Base-by-base conservation (phyloP, 306 rosid genomes). In the Quercus alba region DNA sequence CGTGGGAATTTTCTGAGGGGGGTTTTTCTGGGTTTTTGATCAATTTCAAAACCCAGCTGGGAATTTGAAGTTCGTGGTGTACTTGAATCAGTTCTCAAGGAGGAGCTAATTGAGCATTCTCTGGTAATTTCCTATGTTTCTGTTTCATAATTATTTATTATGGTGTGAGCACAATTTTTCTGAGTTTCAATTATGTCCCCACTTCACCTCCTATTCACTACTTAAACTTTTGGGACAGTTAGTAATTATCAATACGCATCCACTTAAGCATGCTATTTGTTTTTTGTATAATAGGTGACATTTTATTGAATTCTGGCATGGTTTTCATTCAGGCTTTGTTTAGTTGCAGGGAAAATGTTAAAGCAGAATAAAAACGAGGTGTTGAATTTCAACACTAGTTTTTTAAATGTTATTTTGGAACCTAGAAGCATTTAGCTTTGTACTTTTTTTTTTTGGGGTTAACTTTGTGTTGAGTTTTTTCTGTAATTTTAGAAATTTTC, bases 111-210 rank as follows among this genome's bases (percentile, higher is more conserved):
- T 55, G 57, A 33, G 59, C 78, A 69, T 73, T 44, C 31, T 70
- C 80, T 31, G 86, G 87, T 84, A 73, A 81, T 74, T 68, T 33
- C 28, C 75, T 33, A 18, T 6, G 76, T 54, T 61, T 82, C 41
- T 72, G 31, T 46, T 56, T 38, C 54, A 9, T 38, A 10, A 8
- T 21, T 44, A 33, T 33, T 33, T 33, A 33, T 33, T 33, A 33
- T 33, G 35, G 35, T 33, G 35, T 33, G 35, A 33, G 35, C 5
- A 33, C 35, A 33, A 33, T 33, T 33, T 33, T 33, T 33, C 35
- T 33, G 35, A 33, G 35, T 33, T 33, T 35, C 0, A 7, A 7
- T 38, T 7, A 38, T 38, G 11, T 38, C 46, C 46, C 46, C 46
- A 7, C 35, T 33, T 33, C 35, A 33, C 35, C 6, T 33, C 6